Evolutionary conservation across 2,329 filamentous ascomycete species (phyloP).

Genomic region (Paraphoma chrysanthemicola): DNA sequence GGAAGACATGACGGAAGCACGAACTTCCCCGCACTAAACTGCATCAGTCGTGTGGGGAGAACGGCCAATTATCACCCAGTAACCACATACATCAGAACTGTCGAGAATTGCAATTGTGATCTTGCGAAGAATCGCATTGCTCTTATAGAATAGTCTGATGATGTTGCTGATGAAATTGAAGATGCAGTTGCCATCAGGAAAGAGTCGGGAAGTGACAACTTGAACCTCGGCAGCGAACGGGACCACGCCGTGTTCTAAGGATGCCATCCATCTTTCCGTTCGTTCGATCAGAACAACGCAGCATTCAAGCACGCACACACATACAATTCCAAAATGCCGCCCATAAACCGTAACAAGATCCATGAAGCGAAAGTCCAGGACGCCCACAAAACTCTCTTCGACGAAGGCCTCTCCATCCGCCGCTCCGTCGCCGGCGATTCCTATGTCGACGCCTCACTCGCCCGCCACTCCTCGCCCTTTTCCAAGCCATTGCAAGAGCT

Average conservation of each 20-base stretch:
- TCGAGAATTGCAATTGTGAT: too few species aligned
- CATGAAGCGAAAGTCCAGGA: slow-evolving; percentile 5
- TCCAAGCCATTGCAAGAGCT: slow-evolving; percentile 63
- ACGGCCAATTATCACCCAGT: neutral
- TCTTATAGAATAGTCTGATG: too few species aligned
- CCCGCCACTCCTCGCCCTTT: slow-evolving; percentile 61
- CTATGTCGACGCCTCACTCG: slow-evolving; percentile 63
- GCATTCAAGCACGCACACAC: neutral
- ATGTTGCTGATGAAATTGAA: too few species aligned
- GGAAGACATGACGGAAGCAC: neutral
- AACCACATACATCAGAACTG: too few species aligned
- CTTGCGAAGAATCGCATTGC: too few species aligned
- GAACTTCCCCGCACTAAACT: slow-evolving; percentile 15
- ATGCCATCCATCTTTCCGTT: neutral
- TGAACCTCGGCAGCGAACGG: neutral
- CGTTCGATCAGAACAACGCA: neutral
- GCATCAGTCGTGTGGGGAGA: slow-evolving; percentile 12
- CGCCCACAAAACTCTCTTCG: slow-evolving; percentile 21
- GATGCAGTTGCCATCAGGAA: too few species aligned
- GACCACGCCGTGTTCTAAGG: neutral
- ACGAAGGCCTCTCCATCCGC: slow-evolving; percentile 19
- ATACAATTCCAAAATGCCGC: neutral
- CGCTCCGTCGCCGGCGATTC: slow-evolving; percentile 54
- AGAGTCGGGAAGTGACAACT: neutral
- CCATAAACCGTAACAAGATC: slow-evolving; percentile 4